phyloP scores from a whole-genome alignment of 2,329 filamentous ascomycete species.

The Furcasterigmium furcatum region DNA sequence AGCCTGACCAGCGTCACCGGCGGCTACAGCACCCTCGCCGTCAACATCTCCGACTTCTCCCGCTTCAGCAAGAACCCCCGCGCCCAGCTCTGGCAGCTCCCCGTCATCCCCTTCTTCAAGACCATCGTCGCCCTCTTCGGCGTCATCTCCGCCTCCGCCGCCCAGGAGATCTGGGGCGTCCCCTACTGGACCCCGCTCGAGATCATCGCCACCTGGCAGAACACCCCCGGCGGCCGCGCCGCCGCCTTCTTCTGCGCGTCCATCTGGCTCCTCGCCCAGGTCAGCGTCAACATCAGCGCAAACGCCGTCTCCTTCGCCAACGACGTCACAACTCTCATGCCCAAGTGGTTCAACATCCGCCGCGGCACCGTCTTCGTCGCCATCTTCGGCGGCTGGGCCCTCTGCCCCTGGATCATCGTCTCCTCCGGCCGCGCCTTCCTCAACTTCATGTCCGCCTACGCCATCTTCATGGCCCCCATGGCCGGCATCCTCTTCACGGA shows the following conservation, averaged over 20 bases:
- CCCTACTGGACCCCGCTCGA: conserved; percentile 47
- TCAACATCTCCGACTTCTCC: conserved; percentile 43
- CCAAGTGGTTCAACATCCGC: conserved; percentile 25
- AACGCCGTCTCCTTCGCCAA: conserved; percentile 24
- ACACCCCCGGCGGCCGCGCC: conserved; percentile 20
- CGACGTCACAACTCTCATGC: conserved; percentile 23
- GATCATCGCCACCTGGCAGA: conserved; percentile 37
- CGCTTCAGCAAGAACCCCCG: conserved; percentile 32
- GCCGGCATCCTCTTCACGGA: conserved; percentile 36
- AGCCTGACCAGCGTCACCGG: conserved; percentile 44
- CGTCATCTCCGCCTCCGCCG: conserved; percentile 43
- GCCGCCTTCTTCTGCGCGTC: conserved; percentile 25
- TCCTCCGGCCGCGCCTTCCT: conserved; percentile 23
- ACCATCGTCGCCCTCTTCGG: conserved; percentile 42
- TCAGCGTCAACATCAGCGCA: conserved; percentile 23
- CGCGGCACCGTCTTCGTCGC: conserved; percentile 24
- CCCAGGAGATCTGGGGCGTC: conserved; percentile 38
- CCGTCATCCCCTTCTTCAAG: conserved; percentile 43
- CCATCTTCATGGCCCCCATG: conserved; percentile 35
- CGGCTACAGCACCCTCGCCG: conserved; percentile 42
- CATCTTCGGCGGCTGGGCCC: conserved; percentile 26
- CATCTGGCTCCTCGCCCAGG: conserved; percentile 35
- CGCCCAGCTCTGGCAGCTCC: conserved; percentile 42
- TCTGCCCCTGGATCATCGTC: conserved; percentile 31
- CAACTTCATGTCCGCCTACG: conserved; percentile 26